Evolutionary conservation across 208 protist genomes (phyloP), one percentile per base, ranked within the genome.

Genomic region (Leishmania major): DNA sequence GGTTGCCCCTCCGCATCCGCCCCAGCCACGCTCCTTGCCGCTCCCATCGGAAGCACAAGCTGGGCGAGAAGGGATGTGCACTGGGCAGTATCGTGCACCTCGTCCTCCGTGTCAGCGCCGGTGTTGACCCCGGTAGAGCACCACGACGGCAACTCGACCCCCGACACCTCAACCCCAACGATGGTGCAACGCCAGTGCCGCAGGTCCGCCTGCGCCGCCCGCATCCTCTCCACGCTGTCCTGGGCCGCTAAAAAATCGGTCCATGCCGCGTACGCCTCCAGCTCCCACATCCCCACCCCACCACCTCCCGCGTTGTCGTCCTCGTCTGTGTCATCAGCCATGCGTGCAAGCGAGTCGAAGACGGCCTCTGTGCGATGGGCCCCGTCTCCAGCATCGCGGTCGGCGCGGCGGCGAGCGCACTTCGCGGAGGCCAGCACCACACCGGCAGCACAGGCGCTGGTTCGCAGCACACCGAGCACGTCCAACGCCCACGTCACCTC

Each of bases 211-310:
- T 82, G 53, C 74, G 59, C 45, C 11, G 59, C 66, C 13, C 66
- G 64, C 47, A 60, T 49, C 25, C 71, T 35, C 53, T 76, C 64
- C 43, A 62, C 40, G 25, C 51, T 2, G 6, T 64, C 40, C 82
- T 82, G 55, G 19, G 72, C 31, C 1, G 59, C 62, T 31, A 86
- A 60, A 62, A 86, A 79, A 67, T 86, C 82, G 31, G 19, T 7
- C 82, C 82, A 86, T 37, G 82, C 74, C n/a, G 82, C 43, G 57
- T 55, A 86, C 71, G 71, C 78, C 55, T 79, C 78, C 28, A 86
- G 28, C 73, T 82, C 73, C 11, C 75, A 66, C 59, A 77, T 62
- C 8, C 53, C 51, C 51, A 62, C 43, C 53, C 31, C 47, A 13
- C 28, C 76, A n/a, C 60, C 62, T 1, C 55, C 62, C n/a, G 57